Base-by-base conservation (phyloP, 31 red algal species). In the Odonthalia washingtoniensis region DNA sequence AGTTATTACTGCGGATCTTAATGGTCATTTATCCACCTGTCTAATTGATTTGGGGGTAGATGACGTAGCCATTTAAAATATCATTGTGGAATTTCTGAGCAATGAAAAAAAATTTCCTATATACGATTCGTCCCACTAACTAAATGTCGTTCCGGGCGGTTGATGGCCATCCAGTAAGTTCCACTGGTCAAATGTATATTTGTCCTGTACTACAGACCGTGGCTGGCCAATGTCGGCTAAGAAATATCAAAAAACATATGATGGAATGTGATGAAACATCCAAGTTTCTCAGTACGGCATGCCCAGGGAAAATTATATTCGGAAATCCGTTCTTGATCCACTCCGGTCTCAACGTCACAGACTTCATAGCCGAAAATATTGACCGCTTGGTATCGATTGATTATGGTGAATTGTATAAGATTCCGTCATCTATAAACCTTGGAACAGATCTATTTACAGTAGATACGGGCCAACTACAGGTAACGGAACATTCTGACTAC, bases 11-110 rank as follows among this genome's bases (percentile, higher is more conserved):
- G 62, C 85, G 2, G 62, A 80, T 17, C 0, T 89, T 31, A 2
- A 27, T 46, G 74, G 85, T 3, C 0, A 70, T 60, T 67, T 14
- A 9, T 79, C 80, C 37, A 75, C 75, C 65, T 89, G 85, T 27
- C 85, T 52, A 9, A 89, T 80, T 33, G 18, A 89, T 40, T 89
- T 75, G 3, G 85, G 85, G 21, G 85, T 75, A 1, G 85, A 89
- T 70, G 16, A 28, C 0, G 18, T 46, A 5, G 74, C 75, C 35
- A 79, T 89, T 16, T 80, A 73, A 4, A 52, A 89, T 2, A 45
- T 75, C 5, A 89, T 89, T 46, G 37, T 80, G 3, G 26, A 80
- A 0, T 89, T 89, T 52, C 46, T 89, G 2, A 35, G 61, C 0
- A 36, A 89, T 16, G 30, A 89, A 45, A 26, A 26, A 4, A n/a